Conservation (phyloP, 31 red algal species). For the Odonthalia washingtoniensis region DNA sequence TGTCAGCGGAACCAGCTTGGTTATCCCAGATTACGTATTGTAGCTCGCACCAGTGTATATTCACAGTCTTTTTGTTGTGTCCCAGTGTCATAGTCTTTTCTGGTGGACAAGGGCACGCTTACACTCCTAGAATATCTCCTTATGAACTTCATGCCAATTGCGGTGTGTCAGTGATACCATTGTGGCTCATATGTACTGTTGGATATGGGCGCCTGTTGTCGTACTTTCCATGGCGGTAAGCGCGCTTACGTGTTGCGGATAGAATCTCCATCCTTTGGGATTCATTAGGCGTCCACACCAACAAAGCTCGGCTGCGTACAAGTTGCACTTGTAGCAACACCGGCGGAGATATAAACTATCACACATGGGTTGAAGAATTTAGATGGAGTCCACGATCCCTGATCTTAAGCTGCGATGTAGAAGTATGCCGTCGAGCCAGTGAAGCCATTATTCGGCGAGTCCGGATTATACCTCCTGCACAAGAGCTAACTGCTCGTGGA, state of each 20-base stretch:
- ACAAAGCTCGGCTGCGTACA: not conserved
- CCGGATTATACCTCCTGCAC: no score
- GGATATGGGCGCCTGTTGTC: not conserved
- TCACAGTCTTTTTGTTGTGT: not conserved
- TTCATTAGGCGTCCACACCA: not conserved
- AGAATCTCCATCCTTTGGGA: not conserved
- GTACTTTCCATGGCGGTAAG: not conserved
- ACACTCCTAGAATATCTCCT: slow-evolving; percentile 1
- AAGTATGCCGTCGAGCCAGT: no score
- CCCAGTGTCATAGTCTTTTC: slow-evolving; percentile 1
- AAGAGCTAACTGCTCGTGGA: slow-evolving; percentile 29
- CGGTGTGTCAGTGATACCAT: slow-evolving; percentile 26
- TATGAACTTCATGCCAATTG: not conserved
- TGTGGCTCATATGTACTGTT: not conserved
- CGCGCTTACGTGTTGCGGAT: not conserved
- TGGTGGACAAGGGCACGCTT: slow-evolving; percentile 17
- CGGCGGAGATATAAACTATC: no score
- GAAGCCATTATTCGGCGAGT: no score
- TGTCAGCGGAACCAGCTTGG: not conserved
- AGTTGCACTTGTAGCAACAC: not conserved
- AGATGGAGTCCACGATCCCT: no score
- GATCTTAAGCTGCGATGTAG: no score
- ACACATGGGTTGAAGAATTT: no score
- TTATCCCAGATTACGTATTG: slow-evolving; percentile 19
- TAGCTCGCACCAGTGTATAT: slow-evolving; percentile 29